These are phyloP conservation scores for Phytophthora quininea DNA, from an alignment of 352 stramenopile species.

Conservation along the genomic window DNA sequence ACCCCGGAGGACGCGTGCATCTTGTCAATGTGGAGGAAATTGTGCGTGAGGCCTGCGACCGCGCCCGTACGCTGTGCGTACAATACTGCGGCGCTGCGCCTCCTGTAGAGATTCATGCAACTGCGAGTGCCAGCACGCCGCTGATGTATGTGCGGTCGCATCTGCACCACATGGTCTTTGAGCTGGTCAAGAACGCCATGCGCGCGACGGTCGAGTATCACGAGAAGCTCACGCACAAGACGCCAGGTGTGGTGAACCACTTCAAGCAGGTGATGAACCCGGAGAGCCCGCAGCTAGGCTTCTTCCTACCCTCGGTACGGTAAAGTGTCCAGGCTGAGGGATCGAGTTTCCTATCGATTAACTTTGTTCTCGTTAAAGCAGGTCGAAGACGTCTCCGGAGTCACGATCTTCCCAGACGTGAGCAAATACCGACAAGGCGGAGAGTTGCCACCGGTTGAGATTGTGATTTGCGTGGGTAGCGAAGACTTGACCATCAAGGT, in stretches of 20 bases:
- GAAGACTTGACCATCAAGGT: conserved; percentile 98
- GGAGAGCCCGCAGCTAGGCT: conserved; percentile 69
- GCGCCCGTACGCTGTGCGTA: conserved; percentile 59
- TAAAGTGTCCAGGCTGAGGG: no score
- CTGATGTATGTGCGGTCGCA: conserved; percentile 87
- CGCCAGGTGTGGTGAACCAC: conserved; percentile 47
- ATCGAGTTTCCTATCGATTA: not conserved
- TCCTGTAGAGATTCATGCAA: conserved; percentile 60
- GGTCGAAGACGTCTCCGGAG: conserved; percentile 59
- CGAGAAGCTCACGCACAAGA: conserved; percentile 64
- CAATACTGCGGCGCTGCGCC: conserved; percentile 66
- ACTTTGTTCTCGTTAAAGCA: not conserved
- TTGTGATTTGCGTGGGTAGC: conserved; percentile 97
- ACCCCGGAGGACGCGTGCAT: conserved; percentile 70
- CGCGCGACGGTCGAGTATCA: conserved; percentile 96
- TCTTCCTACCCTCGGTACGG: conserved; percentile 68
- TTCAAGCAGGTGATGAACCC: conserved; percentile 76
- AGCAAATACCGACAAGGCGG: conserved; percentile 64
- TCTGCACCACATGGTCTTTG: conserved; percentile 93
- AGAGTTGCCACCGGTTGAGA: conserved; percentile 92
- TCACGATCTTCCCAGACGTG: conserved; percentile 79
- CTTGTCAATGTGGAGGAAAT: conserved; percentile 75
- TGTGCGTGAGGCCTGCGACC: conserved; percentile 59
- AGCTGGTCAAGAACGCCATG: conserved; percentile 99
- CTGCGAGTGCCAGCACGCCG: conserved; percentile 55